Evolutionary conservation across 441 rosid species (phyloP).

Genomic region (Corymbia citriodora): DNA sequence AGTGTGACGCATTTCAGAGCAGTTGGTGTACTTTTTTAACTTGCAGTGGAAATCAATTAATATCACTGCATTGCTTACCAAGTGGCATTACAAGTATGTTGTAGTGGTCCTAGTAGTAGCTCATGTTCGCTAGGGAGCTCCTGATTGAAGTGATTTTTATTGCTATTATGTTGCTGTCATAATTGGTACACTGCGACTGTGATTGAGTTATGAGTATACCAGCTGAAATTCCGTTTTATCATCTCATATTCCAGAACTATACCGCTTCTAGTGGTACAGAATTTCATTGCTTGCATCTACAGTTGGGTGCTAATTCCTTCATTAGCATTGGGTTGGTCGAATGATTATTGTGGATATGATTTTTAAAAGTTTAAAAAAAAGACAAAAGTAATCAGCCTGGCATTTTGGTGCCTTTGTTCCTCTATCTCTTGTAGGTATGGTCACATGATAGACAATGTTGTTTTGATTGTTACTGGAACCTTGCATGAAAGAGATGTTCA

Average conservation of each 20-base stretch:
- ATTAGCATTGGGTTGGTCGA: not conserved
- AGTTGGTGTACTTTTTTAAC: not conserved
- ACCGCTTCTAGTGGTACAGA: not conserved
- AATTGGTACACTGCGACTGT: not conserved
- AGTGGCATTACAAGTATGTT: not conserved
- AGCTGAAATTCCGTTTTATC: not conserved
- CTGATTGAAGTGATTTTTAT: not conserved
- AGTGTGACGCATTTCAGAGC: not conserved
- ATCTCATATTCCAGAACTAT: not conserved
- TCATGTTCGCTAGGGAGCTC: not conserved
- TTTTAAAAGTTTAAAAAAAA: not conserved
- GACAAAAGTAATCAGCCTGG: not conserved
- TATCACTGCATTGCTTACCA: not conserved
- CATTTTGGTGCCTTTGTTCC: not conserved
- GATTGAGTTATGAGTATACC: not conserved
- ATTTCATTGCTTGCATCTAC: not conserved
- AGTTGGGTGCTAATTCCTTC: not conserved
- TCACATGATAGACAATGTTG: constrained; percentile 99
- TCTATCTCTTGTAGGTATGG: constrained; percentile 61
- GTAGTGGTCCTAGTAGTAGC: not conserved
- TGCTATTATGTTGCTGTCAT: not conserved
- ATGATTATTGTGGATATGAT: not conserved
- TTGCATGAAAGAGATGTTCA: constrained; percentile 98
- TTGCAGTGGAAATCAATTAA: not conserved
- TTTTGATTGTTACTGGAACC: constrained; percentile 95